Base-by-base conservation (phyloP, 495 filamentous ascomycete species). In the Extremus antarcticus region DNA sequence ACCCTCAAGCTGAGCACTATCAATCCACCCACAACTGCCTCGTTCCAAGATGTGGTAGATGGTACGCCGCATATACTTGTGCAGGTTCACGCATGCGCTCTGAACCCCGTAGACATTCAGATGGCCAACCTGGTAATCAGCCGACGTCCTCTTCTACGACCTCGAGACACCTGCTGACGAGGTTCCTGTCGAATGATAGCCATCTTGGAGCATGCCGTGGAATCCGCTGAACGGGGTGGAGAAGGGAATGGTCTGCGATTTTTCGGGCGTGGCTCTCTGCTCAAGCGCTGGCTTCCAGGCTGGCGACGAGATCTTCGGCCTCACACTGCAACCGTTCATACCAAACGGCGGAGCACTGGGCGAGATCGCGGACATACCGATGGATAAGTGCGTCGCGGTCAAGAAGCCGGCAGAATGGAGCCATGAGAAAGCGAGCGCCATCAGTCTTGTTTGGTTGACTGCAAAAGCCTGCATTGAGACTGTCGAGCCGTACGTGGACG, bases 51-150 rank as follows among this genome's bases (percentile, higher is more conserved):
- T n/a, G 15, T 51, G 15, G 51, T 50, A 22, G 21, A 56, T 32
- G 50, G 29, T 2, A 58, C 59, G 3, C 41, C 55, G 3, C 59
- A 62, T 40, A 59, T 66, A 38, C 57, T 65, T 4, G 58, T 68
- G 17, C 56, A 61, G 47, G 55, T 65, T 29, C 55, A 66, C 21
- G 64, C 66, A 1, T 59, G 59, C 19, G 66, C 64, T 39, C 63
- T 68, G 22, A 68, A 68, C 47, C 66, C 66, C 1, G 66, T 66
- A 15, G 66, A 66, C 46, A 54, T 68, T 52, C 66, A 66, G 51
- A 61, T 68, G 29, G 64, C 58, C 58, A 66, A 66, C 29, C 56
- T 63, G 24, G 54, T 58, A 2, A n/a, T n/a, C n/a, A n/a, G n/a
- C n/a, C n/a, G n/a, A n/a, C n/a, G n/a, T n/a, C n/a, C n/a, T n/a